A percentile compares a stretch with the other conserved stretches of the same genome.
phyloP scores from a whole-genome alignment of 768 basidiomycete species.

The Lactarius indigo region DNA sequence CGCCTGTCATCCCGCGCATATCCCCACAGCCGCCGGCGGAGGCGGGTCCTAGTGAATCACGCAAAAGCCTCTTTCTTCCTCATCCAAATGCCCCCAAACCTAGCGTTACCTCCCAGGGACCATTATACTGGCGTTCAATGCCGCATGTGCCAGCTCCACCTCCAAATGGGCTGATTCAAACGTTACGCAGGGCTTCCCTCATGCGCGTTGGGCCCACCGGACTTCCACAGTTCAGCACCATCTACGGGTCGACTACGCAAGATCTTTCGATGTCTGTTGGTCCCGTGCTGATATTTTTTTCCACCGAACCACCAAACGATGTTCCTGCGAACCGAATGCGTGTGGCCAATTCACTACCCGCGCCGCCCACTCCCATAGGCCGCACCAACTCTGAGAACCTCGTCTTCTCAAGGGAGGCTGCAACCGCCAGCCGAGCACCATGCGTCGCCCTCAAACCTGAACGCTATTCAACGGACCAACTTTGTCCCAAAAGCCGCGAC shows the following conservation, averaged over 20 bases:
- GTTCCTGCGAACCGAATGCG: conserved; percentile 31
- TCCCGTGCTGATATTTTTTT: conserved; percentile 62
- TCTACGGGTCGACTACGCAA: conserved; percentile 54
- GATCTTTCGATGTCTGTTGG: conserved; percentile 49
- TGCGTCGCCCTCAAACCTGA: not conserved
- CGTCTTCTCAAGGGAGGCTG: not conserved
- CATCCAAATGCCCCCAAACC: conserved; percentile 55
- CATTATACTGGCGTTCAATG: conserved; percentile 52
- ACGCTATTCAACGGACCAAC: conserved; percentile 50
- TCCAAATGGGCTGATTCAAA: conserved; percentile 30
- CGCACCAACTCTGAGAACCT: not conserved
- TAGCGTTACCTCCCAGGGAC: conserved; percentile 42
- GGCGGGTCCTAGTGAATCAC: conserved; percentile 19
- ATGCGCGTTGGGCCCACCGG: conserved; percentile 27
- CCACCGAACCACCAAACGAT: conserved; percentile 46
- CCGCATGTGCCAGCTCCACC: conserved; percentile 25
- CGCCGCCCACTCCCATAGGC: conserved; percentile 18
- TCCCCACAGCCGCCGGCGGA: conserved; percentile 29
- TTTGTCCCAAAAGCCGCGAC: conserved; percentile 57
- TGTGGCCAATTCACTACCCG: conserved; percentile 26
- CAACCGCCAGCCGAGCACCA: not conserved
- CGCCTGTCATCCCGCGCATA: not conserved
- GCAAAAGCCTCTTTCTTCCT: conserved; percentile 47
- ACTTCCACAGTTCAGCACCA: conserved; percentile 44
- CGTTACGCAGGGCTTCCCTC: conserved; percentile 27